Evolutionary conservation across 2,329 filamentous ascomycete genomes (phyloP), one percentile per base, ranked within the genome.

Genomic region (Domatiomyces catenatus): DNA sequence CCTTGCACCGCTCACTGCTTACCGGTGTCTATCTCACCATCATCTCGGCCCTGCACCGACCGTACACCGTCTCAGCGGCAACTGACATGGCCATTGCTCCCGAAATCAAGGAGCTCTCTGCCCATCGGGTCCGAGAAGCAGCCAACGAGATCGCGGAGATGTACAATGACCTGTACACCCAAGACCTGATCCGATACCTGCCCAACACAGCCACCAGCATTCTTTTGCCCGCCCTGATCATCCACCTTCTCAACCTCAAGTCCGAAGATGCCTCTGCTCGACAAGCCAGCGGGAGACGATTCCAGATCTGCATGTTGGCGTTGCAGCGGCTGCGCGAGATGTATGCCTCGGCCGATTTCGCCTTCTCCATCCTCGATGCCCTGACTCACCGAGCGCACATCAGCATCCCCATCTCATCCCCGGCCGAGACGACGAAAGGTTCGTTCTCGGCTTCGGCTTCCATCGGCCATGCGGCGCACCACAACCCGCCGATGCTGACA

Each of bases 1-100:
- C 77, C 55, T 69, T 94, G 2, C 87, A 94, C 63, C 79, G 86
- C 46, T 86, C 85, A n/a, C 73, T 95, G 18, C 71, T 96, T 36
- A 87, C 94, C 66, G 93, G 95, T 83, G 81, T 94, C 1, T 94
- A 93, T 67, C 85, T 88, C 65, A 93, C 90, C 1, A 93, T 89
- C 0, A 76, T 93, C 17, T 94, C 87, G 48, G 90, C 90, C 2
- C 74, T 96, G 17, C 89, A 95, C 65, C 81, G 90, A 26, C 90
- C 90, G 1, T 88, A 94, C 58, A 90, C 95, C 52, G 75, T 94
- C 42, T 87, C 88, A 0, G 83, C 83, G 0, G 79, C 80, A 10
- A 79, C 83, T 8, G 66, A 67, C 42, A 71, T 72, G 6, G 69
- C 67, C 2, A 69, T 72, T 15, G 79, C 79, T 36, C 76, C 79